A percentile compares a stretch with the other conserved stretches of the same genome.
phyloP scores from a whole-genome alignment of 2,329 filamentous ascomycete species.

The Trichoderma lentiforme region DNA sequence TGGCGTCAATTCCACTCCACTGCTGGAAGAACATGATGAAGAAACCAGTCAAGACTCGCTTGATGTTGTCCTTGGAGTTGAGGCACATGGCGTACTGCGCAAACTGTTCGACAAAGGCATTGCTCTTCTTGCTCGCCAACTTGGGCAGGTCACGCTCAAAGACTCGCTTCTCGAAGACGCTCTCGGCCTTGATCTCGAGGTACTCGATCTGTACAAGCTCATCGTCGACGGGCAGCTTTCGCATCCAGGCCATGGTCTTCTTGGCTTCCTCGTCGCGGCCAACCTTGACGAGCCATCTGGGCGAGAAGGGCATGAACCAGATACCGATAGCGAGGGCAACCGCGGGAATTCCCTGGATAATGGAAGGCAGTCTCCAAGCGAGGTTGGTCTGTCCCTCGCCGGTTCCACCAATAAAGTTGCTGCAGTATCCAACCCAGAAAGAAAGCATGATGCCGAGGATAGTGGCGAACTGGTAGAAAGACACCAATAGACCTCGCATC shows the following conservation, averaged over 20 bases:
- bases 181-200: constrained; percentile 77
- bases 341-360: constrained; percentile 65
- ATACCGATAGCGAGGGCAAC: constrained; percentile 66
- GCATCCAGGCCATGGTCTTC: constrained; percentile 59
- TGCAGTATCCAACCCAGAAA: constrained; percentile 58
- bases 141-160: constrained; percentile 57
- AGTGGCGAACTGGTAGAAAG: constrained; percentile 51
- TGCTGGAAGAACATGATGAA: constrained; percentile 57
- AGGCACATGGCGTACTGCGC: constrained; percentile 50
- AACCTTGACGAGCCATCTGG: constrained; percentile 71
- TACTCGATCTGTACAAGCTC: constrained; percentile 72
- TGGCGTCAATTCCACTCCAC: constrained; percentile 32
- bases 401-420: constrained; percentile 35
- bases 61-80: constrained; percentile 52
- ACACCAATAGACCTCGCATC: constrained; percentile 42
- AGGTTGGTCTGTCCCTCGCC: constrained; percentile 42
- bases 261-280: constrained; percentile 66
- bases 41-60: constrained; percentile 60
- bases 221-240: constrained; percentile 59
- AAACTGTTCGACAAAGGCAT: constrained; percentile 42
- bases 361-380: constrained; percentile 48
- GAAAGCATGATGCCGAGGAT: constrained; percentile 62
- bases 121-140: constrained; percentile 40
- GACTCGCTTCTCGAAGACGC: constrained; percentile 68
- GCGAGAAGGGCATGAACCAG: constrained; percentile 76